Percentiles rank a stretch among this genome's conserved stretches.
These are phyloP conservation scores for Arachnopeziza araneosa DNA, from an alignment of 2,329 filamentous ascomycete genomes.

Conservation along the genomic window DNA sequence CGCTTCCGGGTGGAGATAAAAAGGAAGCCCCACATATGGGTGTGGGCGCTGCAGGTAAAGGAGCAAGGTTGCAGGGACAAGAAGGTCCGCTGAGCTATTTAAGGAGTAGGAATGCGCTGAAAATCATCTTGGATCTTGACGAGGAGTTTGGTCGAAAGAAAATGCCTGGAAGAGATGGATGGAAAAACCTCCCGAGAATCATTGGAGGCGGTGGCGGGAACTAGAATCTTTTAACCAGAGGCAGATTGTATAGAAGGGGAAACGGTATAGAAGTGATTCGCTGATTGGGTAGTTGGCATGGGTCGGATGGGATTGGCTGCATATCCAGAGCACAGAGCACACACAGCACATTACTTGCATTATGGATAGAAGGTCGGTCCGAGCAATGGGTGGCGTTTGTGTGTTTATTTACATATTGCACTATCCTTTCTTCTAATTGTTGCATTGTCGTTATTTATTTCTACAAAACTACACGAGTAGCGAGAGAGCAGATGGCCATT, in stretches of 20 bases:
- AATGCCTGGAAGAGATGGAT: constrained; percentile 23
- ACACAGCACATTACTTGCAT: background rate
- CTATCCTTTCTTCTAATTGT: background rate
- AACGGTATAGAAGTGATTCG: background rate
- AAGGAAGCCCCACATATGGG: constrained; percentile 46
- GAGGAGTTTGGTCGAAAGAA: constrained; percentile 70
- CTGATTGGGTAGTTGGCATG: background rate
- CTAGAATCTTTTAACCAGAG: background rate
- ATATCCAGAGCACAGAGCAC: background rate
- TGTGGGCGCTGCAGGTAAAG: constrained; percentile 57
- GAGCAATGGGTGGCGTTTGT: background rate
- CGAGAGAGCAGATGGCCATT: background rate
- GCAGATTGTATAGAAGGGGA: background rate
- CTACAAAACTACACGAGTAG: background rate
- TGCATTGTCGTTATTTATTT: background rate
- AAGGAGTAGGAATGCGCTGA: constrained; percentile 82
- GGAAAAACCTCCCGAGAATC: constrained; percentile 24
- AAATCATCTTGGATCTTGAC: constrained; percentile 91
- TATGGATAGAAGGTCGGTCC: background rate
- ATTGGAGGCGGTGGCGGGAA: constrained; percentile 21
- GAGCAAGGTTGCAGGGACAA: constrained; percentile 34
- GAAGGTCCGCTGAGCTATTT: constrained; percentile 47
- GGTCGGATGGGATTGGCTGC: background rate
- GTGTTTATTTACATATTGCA: background rate
- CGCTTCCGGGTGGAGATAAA: constrained; percentile 63